Evolutionary conservation across 2,329 filamentous ascomycete species (phyloP), one percentile per base, ranked within the genome.

Genomic region (Ophiobolus disseminans): DNA sequence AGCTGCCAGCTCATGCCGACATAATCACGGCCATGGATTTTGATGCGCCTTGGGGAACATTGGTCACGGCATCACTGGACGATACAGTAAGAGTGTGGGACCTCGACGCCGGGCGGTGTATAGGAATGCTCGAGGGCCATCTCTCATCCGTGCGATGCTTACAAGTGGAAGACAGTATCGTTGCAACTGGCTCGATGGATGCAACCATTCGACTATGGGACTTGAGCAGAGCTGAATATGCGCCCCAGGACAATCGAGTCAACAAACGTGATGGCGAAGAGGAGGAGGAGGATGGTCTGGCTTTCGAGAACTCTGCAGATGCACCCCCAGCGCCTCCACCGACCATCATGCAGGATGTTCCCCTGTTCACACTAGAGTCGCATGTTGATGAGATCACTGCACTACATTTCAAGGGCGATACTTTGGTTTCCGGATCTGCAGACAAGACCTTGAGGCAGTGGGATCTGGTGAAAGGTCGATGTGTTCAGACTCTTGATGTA

Each of bases 391-490:
- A 97, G 76, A 88, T 99, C 56, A 97, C 94, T 10, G 93, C 94
- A 6, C 80, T 99, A 19, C 88, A 97, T 75, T 96, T 99, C 76
- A 84, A 86, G 50, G 90, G 90, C 45, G 87, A 96, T 60, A 91
- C 90, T 0, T 82, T 99, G 13, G 91, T 99, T 23, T 99, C 94
- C 2, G 94, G 94, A 10, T 97, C 93, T 6, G 89, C 94, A 0
- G 94, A 99, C 77, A 99, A 99, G 80, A 99, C 94, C 1, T 80
- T 99, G 45, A 87, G 94, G 35, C 94, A 99, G 73, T 99, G 94
- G 94, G 94, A 99, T 78, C 81, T 99, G 40, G 90, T 93, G 65
- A 97, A 92, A 72, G 94, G 94, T n/a, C 88, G 94, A 39, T 97
- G 94, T 73, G 90, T 99, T 44, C 94, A 99, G 75, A 99, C 94